Base-by-base conservation (phyloP, 139 green algal species). In the Spirogloea muscicola region DNA sequence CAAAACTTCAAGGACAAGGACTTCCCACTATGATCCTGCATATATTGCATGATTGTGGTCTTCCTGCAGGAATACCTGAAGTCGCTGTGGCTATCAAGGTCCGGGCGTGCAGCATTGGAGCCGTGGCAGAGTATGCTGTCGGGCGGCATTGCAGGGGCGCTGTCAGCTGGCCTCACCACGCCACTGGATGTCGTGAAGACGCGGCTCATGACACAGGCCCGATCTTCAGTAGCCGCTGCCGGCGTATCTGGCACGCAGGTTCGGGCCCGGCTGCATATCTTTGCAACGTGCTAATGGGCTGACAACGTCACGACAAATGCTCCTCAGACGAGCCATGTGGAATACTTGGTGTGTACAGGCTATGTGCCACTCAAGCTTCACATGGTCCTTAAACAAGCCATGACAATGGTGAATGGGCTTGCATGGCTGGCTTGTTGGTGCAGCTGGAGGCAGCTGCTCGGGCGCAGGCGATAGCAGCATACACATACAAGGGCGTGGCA, bases 111-210 rank as follows among this genome's bases (percentile, higher is more conserved):
- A 6, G 0, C 25, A 0, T 37, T 77, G 41, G 3, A 37, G 2
- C 58, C 70, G 25, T 77, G 61, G 42, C 31, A 76, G 42, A 84
- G 48, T 29, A 41, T 82, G 18, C 51, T 73, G 16, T 48, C 85
- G n/a, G 91, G 91, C 1, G 85, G 75, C 4, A 27, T 85, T 3
- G 83, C 90, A 1, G 94, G 94, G 1, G 85, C 74, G 1, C 16
- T 91, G 9, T 89, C 94, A 3, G 91, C 90, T 1, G 85, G 84
- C 0, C 64, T 91, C 25, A 98, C 94, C 7, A 97, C 90, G 5
- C 94, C 94, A 0, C 89, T 98, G 72, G 94, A 99, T 61, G 94
- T 99, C 18, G 82, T 96, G 1, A 99, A 99, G 81, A 98, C 94
- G 34, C 84, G 89, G 21, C 68, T 87, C n/a, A 87, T 87, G 80